Evolutionary conservation across 2,329 filamentous ascomycete genomes (phyloP), one percentile per base, ranked within the genome.

Genomic region (Penicillium olsonii): DNA sequence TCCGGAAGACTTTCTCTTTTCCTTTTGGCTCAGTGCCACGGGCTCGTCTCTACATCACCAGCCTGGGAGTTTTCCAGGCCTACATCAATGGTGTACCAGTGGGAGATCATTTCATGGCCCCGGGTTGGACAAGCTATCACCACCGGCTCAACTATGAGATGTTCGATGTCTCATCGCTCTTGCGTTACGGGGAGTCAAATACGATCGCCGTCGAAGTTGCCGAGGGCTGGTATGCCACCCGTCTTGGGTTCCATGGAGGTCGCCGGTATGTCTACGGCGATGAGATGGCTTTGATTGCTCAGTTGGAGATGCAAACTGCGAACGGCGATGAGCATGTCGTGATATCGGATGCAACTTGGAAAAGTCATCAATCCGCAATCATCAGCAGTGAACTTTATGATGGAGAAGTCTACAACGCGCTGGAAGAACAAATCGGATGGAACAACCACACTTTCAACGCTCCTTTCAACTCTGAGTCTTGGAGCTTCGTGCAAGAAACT

Each of bases 91-190:
- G 75, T 8, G 0, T 50, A 63, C 0, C 60, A 62, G 5, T 26
- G 22, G 37, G 37, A 17, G 37, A 39, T 27, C 37, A 39, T 17
- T 27, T 20, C 22, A 42, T 58, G 42, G 55, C 55, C 14, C 80
- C 80, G 0, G 79, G 80, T 0, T 83, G 78, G 76, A 75, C 76
- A 37, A 73, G 73, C 2, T 84, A 83, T 53, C 64, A 73, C 0
- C 63, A 76, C 39, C 70, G 80, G 0, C 71, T 78, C 20, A 39
- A 39, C 1, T 84, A 83, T 51, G 74, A 83, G 47, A 78, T 75
- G 0, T 80, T 78, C 46, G 78, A 84, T 51, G 75, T 83, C 1
- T 74, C 72, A 0, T 51, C 66, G 0, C 65, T 78, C 0, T 48
- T 82, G 1, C 49, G 45, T 3, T 14, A 5, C 5, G 37, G 56